A percentile compares a stretch with the other conserved stretches of the same genome.
Conservation (phyloP, 2,329 filamentous ascomycete species). For the Grosmannia penicillata region DNA sequence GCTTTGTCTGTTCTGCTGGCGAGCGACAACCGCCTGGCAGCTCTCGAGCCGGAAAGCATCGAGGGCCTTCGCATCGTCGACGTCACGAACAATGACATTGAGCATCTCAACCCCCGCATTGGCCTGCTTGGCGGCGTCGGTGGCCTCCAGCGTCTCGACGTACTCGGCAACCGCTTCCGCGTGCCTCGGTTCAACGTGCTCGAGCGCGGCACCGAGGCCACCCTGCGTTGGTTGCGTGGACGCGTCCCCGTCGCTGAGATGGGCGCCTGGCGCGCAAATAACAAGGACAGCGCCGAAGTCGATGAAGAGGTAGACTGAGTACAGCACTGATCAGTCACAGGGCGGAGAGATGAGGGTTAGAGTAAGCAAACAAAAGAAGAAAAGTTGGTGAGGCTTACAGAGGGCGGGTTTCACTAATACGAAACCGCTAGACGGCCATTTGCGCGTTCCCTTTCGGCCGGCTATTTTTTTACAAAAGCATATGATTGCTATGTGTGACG, state of each 20-base stretch:
- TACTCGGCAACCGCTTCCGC: slow-evolving; percentile 74
- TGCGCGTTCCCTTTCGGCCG: too few relatives aligned
- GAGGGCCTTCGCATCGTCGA: slow-evolving; percentile 63
- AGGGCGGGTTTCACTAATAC: too few relatives aligned
- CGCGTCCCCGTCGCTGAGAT: slow-evolving; percentile 51
- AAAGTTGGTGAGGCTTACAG: too few relatives aligned
- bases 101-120: slow-evolving; percentile 63
- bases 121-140: slow-evolving; percentile 56
- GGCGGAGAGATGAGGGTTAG: too few relatives aligned
- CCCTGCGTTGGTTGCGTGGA: slow-evolving; percentile 66
- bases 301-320: slow-evolving; percentile 7
- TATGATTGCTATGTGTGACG: too few relatives aligned
- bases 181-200: slow-evolving; percentile 75
- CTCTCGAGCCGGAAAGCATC: slow-evolving; percentile 59
- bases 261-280: slow-evolving; percentile 35
- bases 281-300: neutral
- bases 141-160: slow-evolving; percentile 52
- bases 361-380: too few relatives aligned
- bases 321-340: too few relatives aligned
- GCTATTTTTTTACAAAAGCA: too few relatives aligned
- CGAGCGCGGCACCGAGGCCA: slow-evolving; percentile 75
- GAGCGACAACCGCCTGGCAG: slow-evolving; percentile 64
- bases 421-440: too few relatives aligned
- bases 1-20: slow-evolving; percentile 55
- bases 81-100: slow-evolving; percentile 73